Evolutionary conservation across 2,329 filamentous ascomycete species (phyloP).

Genomic region (Aspergillus japonicus): DNA sequence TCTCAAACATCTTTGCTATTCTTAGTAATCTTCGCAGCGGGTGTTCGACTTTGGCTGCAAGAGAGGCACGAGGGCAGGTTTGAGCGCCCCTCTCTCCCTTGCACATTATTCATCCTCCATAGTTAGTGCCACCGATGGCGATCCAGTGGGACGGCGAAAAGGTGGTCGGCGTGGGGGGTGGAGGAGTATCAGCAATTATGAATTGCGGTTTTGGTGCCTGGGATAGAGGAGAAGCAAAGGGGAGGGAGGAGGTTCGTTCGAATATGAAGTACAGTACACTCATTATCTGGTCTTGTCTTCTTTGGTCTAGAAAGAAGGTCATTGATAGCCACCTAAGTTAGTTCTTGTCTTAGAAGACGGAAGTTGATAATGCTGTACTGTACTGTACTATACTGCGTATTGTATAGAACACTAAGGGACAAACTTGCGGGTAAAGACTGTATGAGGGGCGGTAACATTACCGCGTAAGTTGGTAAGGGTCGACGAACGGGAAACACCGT

Average conservation of each 20-base stretch:
- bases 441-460: constrained; percentile 1
- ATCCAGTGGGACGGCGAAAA: constrained; percentile 14
- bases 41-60: neutral
- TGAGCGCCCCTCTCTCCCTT: neutral
- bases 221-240: neutral
- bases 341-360: too few relatives aligned
- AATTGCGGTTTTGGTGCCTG: neutral
- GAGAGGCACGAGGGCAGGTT: neutral
- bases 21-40: neutral
- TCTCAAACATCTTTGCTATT: neutral
- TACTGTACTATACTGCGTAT: too few relatives aligned
- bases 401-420: too few relatives aligned
- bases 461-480: neutral
- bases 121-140: constrained; percentile 12
- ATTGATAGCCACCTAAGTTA: too few relatives aligned
- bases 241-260: neutral
- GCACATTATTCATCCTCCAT: neutral
- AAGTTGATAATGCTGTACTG: neutral
- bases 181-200: neutral
- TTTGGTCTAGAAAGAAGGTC: neutral
- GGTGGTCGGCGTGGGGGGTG: neutral
- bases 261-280: neutral
- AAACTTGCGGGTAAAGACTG: neutral
- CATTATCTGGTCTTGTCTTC: too few relatives aligned
- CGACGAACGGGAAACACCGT: constrained; percentile 28